phyloP scores from a whole-genome alignment of 495 filamentous ascomycete genomes.

The Trichoderma parareesei region DNA sequence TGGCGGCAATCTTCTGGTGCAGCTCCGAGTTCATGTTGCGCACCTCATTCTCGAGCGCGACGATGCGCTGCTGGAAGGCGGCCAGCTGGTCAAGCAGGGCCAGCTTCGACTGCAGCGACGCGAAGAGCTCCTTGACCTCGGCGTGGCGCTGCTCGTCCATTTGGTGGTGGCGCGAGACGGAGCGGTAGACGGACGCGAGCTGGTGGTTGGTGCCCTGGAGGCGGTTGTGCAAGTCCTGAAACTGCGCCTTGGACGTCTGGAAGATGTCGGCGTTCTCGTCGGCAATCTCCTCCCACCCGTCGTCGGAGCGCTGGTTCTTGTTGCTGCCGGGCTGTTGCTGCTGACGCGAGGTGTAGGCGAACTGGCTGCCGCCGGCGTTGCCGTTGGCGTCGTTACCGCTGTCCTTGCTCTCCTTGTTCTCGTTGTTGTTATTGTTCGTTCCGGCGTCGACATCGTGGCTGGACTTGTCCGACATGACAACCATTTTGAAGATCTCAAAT shows the following conservation, averaged over 20 bases:
- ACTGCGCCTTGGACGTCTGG: slow-evolving; percentile 53
- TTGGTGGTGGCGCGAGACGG: slow-evolving; percentile 42
- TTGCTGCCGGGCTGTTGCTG: not conserved
- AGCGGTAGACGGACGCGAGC: slow-evolving; percentile 57
- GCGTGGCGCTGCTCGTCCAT: slow-evolving; percentile 52
- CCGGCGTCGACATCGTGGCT: slow-evolving; percentile 21
- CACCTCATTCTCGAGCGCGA: slow-evolving; percentile 59
- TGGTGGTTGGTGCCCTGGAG: slow-evolving; percentile 69
- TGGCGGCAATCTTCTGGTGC: slow-evolving; percentile 49
- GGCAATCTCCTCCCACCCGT: slow-evolving; percentile 31
- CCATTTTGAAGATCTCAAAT: slow-evolving; percentile 85
- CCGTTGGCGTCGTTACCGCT: slow-evolving; percentile 19
- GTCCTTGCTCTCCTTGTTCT: slow-evolving; percentile 22
- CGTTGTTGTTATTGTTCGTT: slow-evolving; percentile 27
- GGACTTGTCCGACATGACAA: slow-evolving; percentile 48
- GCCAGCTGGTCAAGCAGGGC: slow-evolving; percentile 30
- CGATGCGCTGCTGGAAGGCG: slow-evolving; percentile 43
- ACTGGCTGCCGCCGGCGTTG: slow-evolving; percentile 17
- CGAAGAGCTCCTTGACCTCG: slow-evolving; percentile 36
- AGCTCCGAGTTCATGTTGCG: slow-evolving; percentile 42
- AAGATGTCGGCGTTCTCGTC: slow-evolving; percentile 41
- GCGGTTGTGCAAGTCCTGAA: slow-evolving; percentile 72
- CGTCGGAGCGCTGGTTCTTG: not conserved
- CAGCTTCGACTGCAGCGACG: slow-evolving; percentile 33
- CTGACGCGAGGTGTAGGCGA: not conserved